Conservation (phyloP, 2,329 filamentous ascomycete genomes). For the Botrytis pseudocinerea region DNA sequence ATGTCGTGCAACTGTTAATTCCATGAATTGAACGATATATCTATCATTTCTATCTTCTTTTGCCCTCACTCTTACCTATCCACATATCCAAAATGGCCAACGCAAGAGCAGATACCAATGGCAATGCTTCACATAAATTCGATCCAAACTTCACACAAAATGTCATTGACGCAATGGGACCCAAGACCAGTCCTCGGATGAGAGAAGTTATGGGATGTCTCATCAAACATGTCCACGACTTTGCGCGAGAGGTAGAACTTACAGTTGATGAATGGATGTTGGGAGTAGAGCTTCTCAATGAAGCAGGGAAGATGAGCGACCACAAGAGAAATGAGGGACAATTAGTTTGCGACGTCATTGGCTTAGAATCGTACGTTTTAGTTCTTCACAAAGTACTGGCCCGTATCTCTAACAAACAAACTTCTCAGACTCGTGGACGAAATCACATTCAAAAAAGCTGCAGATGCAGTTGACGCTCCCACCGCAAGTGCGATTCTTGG, state of each 20-base stretch:
- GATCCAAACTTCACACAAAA: slow-evolving; percentile 59
- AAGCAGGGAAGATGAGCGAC: slow-evolving; percentile 62
- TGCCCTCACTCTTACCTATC: neutral
- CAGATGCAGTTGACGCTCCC: slow-evolving; percentile 47
- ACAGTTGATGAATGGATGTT: slow-evolving; percentile 61
- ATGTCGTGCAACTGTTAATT: neutral
- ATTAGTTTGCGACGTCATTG: slow-evolving; percentile 62
- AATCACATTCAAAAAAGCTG: slow-evolving; percentile 36
- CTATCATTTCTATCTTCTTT: neutral
- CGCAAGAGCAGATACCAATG: neutral
- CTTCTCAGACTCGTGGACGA: slow-evolving; percentile 44
- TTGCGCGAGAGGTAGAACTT: slow-evolving; percentile 57
- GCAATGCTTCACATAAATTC: slow-evolving; percentile 33
- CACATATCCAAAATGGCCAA: neutral
- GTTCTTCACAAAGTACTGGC: neutral
- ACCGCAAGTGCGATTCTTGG: slow-evolving; percentile 59
- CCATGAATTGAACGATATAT: neutral
- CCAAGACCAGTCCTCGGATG: slow-evolving; percentile 57
- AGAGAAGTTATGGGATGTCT: slow-evolving; percentile 56
- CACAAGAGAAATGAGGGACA: slow-evolving; percentile 64
- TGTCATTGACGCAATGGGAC: slow-evolving; percentile 62
- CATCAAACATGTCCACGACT: slow-evolving; percentile 59
- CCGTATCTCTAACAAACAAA: neutral
- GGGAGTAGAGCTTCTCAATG: slow-evolving; percentile 58
- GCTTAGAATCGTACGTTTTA: slow-evolving; percentile 55